Percentiles rank a stretch among this genome's conserved stretches.
Evolutionary conservation across 164 flowering plant genomes (phyloP).

Genomic region (Akebia trifoliata): DNA sequence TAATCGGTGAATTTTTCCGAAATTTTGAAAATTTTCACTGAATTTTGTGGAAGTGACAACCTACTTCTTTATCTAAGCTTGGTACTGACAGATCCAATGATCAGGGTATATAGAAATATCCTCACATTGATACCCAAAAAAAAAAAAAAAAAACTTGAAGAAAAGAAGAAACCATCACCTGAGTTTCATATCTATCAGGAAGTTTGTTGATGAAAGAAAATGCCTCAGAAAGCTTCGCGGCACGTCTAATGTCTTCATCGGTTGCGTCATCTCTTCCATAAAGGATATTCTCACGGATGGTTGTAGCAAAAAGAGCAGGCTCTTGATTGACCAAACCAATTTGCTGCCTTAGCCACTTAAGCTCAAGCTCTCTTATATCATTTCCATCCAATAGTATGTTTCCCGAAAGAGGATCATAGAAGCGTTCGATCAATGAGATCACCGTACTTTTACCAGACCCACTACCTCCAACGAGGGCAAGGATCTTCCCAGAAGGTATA

Average conservation of each 20-base stretch:
- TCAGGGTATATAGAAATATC: no score
- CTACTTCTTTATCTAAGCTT: no score
- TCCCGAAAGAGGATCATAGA: conserved; percentile 12
- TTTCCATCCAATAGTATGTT: conserved; percentile 5
- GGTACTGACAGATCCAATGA: no score
- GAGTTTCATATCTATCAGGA: conserved; percentile 10
- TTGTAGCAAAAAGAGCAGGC: conserved; percentile 13
- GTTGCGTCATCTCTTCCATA: conserved; percentile 14
- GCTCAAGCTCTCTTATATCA: conserved; percentile 1
- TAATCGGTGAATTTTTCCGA: no score
- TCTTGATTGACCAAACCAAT: conserved; percentile 16
- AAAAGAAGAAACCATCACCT: not conserved
- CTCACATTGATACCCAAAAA: no score
- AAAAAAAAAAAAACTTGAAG: not conserved
- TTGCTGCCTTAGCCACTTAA: conserved; percentile 9
- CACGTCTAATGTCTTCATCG: conserved; percentile 5
- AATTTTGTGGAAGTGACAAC: no score
- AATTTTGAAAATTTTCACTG: no score
- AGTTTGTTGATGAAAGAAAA: conserved; percentile 6
- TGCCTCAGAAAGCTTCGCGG: conserved; percentile 9
- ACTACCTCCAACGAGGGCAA: conserved; percentile 13
- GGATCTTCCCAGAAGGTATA: conserved; percentile 5
- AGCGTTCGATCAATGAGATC: conserved; percentile 7
- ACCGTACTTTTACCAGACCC: conserved; percentile 11
- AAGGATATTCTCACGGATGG: conserved; percentile 8